phyloP scores from a whole-genome alignment of 1,139 yeast genomes.

The Kodamaea derodonti region DNA sequence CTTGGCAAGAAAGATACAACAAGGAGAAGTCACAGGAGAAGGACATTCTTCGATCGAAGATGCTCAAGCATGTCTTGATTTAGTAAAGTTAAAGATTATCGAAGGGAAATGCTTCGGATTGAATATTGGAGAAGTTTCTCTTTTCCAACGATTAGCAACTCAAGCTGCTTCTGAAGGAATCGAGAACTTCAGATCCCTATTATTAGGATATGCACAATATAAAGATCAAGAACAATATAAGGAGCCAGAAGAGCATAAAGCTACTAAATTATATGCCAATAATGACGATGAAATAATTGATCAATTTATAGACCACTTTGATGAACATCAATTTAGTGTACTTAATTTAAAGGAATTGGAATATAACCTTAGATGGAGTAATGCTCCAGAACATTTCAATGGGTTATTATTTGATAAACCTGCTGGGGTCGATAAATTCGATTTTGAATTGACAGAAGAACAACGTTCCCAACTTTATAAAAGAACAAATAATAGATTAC shows the following conservation, averaged over 20 bases:
- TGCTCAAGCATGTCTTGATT: slow-evolving; percentile 73
- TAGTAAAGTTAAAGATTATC: slow-evolving; percentile 63
- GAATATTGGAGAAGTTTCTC: slow-evolving; percentile 32
- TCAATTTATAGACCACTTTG: slow-evolving; percentile 29
- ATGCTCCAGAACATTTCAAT: slow-evolving; percentile 9
- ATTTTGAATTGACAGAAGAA: slow-evolving; percentile 5
- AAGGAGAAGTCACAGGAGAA: slow-evolving; percentile 40
- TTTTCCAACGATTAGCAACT: slow-evolving; percentile 23
- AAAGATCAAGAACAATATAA: slow-evolving; percentile 9
- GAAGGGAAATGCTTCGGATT: slow-evolving; percentile 68
- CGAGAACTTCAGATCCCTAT: slow-evolving; percentile 26
- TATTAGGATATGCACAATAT: slow-evolving; percentile 32
- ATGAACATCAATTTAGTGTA: slow-evolving; percentile 45
- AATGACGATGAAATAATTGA: slow-evolving; percentile 60
- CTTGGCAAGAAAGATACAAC: slow-evolving; percentile 60
- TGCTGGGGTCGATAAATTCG: slow-evolving; percentile 1
- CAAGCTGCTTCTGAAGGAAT: slow-evolving; percentile 3
- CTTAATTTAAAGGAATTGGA: slow-evolving; percentile 61
- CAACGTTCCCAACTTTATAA: slow-evolving; percentile 5
- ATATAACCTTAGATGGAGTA: slow-evolving; percentile 27
- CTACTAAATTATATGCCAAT: slow-evolving; percentile 34
- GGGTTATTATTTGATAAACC: slow-evolving; percentile 8
- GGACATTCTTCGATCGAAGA: slow-evolving; percentile 93
- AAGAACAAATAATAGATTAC: slow-evolving; percentile 41
- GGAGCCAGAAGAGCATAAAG: slow-evolving; percentile 23